Evolutionary conservation across 352 stramenopile species (phyloP), one percentile per base, ranked within the genome.

Genomic region (Phytopythium litorale): DNA sequence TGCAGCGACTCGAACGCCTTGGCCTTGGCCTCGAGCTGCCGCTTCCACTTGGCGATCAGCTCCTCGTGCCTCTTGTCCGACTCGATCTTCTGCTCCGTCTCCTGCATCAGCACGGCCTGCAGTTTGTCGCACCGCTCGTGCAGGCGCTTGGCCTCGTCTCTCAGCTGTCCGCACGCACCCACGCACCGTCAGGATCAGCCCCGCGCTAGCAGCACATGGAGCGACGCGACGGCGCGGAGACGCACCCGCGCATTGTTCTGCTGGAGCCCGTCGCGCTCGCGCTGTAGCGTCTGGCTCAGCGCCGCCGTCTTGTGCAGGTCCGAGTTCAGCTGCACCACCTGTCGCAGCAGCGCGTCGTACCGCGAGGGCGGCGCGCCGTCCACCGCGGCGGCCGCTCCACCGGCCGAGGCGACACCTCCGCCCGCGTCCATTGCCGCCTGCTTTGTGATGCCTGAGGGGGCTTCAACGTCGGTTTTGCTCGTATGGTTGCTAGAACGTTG

Each of bases 71-170:
- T 90, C 32, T 76, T 82, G 60, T 94, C 86, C 3, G 84, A 77
- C n/a, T 91, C 78, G 58, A 91, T 90, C 80, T 91, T 91, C 59
- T 90, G 79, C 63, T 94, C 84, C 5, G 82, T 94, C 49, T 91
- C 84, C 60, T 89, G 79, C 78, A 94, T 84, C 15, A 94, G 68
- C 51, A 89, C 78, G 58, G 79, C 63, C 61, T 92, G 81, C 58
- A 92, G 72, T 68, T 91, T 91, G n/a, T 91, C 82, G 40, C 80
- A 90, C n/a, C 81, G 82, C 54, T 92, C 82, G 28, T 89, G 72
- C 25, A 88, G 68, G 15, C 81, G 75, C 70, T 88, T 87, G 35
- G 64, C 46, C 25, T 92, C 84, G 15, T 84, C 71, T 55, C 77
- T 83, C 4, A 94, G 70, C 84, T 94, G 25, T 56, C 13, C 38